These are phyloP conservation scores for Phaffomyces thermotolerans DNA, from an alignment of 805 yeast genomes.

Conservation along the genomic window DNA sequence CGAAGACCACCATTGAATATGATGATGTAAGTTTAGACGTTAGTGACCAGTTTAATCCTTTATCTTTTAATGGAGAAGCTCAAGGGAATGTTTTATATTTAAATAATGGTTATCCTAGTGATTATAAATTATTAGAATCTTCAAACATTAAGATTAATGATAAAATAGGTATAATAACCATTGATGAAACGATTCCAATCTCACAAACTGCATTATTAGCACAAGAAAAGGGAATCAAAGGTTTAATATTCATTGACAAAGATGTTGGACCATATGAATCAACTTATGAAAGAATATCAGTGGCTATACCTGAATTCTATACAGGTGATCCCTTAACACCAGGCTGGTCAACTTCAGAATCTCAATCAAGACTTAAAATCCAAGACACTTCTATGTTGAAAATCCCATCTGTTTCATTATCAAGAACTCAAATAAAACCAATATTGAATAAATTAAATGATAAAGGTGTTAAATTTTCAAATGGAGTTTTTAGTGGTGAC, in stretches of 20 bases:
- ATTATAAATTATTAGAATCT: conserved; percentile 36
- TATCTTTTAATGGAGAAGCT: conserved; percentile 52
- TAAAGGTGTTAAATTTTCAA: conserved; percentile 14
- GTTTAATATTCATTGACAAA: conserved; percentile 53
- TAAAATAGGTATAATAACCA: conserved; percentile 52
- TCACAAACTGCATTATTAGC: conserved; percentile 52
- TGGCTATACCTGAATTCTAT: conserved; percentile 48
- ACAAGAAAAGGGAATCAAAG: conserved; percentile 48
- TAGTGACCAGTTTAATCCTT: conserved; percentile 55
- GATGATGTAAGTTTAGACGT: conserved; percentile 24
- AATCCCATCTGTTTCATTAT: conserved; percentile 71
- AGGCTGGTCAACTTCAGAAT: conserved; percentile 53
- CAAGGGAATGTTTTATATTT: conserved; percentile 52
- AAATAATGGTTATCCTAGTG: conserved; percentile 56
- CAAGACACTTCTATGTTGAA: conserved; percentile 48
- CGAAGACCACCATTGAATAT: conserved; percentile 22
- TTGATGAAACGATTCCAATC: conserved; percentile 47
- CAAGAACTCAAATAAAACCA: conserved; percentile 58
- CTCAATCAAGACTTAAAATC: conserved; percentile 34
- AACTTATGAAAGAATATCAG: conserved; percentile 34
- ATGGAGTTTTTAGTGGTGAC: conserved; percentile 17
- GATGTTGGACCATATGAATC: conserved; percentile 26
- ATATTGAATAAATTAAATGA: conserved; percentile 24
- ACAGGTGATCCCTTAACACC: conserved; percentile 81
- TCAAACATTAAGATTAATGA: conserved; percentile 35